Base-by-base conservation (phyloP, 805 yeast species). In the Kodamaea kaohsiungensis region DNA sequence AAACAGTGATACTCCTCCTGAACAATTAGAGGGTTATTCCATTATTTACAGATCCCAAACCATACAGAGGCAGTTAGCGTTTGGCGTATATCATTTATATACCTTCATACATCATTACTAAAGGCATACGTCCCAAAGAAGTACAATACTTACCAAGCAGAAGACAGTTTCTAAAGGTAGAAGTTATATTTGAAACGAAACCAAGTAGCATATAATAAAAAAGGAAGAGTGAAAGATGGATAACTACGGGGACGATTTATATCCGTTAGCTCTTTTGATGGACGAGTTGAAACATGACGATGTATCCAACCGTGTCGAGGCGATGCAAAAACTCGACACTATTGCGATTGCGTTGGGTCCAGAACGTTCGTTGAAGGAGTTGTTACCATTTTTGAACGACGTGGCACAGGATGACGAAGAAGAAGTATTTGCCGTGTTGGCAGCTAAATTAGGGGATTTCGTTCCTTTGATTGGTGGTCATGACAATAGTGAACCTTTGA, bases 241-340 rank as follows among this genome's bases (percentile, higher is more conserved):
- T 52, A 65, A 64, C 58, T 69, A 67, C 60, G 70, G 65, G 58
- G 86, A 86, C 66, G 91, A 87, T 62, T 81, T 95, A 54, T 93
- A 90, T 66, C 99, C 99, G 46, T 83, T 95, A 71, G 99, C 99
- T 13, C 81, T 95, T 62, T 82, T 95, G 56, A 91, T 95, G 90
- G 99, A 96, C 70, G 99, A 96, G 72, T 82, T 95, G 70, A 89
- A 89, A 73, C 98, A 93, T 70, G 99, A 95, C 67, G 99, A 95
- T 68, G 93, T 93, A 40, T 83, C 96, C 22, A 88, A 92, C 65
- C 81, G 99, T 57, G 93, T 95, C 18, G 90, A 87, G 60, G 98
- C 98, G 45, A 92, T 95, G 96, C 89, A 88, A 64, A 85, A 95
- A 61, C 78, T 96, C 60, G 96, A 92, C 61, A 93, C 98, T 35